Conservation (phyloP, 75 land plant species). For the Ceratopteris richardii region DNA sequence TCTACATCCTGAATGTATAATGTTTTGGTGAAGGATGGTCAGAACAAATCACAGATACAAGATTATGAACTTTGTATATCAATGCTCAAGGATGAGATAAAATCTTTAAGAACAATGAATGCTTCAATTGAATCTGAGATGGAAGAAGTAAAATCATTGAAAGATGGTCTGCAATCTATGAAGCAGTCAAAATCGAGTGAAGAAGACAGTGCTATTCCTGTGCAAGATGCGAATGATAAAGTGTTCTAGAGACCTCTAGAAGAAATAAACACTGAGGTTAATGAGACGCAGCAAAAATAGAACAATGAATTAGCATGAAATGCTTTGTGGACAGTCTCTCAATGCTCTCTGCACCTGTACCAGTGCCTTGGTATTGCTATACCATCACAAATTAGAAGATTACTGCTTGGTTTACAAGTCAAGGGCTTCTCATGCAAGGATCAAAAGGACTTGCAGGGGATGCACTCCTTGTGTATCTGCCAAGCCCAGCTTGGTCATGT, state of each 20-base stretch:
- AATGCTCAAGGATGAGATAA: not conserved
- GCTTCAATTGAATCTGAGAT: not conserved
- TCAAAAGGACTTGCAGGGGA: too few species aligned
- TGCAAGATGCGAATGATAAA: not conserved
- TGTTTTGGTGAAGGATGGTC: constrained; percentile 8
- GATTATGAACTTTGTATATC: not conserved
- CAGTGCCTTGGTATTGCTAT: too few species aligned
- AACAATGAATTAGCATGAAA: not conserved
- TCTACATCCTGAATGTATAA: constrained; percentile 6
- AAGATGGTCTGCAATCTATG: not conserved
- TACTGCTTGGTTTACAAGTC: constrained; percentile 32
- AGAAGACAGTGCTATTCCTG: not conserved
- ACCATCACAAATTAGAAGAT: too few species aligned
- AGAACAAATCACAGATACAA: not conserved
- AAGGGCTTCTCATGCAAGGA: constrained; percentile 11
- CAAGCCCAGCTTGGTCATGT: too few species aligned
- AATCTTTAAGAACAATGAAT: not conserved
- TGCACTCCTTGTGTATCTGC: too few species aligned
- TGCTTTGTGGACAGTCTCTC: constrained; percentile 2
- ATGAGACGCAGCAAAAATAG: too few species aligned
- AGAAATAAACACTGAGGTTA: too few species aligned
- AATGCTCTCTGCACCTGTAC: too few species aligned
- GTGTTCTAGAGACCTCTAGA: too few species aligned
- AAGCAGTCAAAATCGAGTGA: not conserved
- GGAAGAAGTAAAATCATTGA: not conserved